Evolutionary conservation across 2,329 filamentous ascomycete species (phyloP), one percentile per base, ranked within the genome.

Genomic region (Penicillium rolfsii): DNA sequence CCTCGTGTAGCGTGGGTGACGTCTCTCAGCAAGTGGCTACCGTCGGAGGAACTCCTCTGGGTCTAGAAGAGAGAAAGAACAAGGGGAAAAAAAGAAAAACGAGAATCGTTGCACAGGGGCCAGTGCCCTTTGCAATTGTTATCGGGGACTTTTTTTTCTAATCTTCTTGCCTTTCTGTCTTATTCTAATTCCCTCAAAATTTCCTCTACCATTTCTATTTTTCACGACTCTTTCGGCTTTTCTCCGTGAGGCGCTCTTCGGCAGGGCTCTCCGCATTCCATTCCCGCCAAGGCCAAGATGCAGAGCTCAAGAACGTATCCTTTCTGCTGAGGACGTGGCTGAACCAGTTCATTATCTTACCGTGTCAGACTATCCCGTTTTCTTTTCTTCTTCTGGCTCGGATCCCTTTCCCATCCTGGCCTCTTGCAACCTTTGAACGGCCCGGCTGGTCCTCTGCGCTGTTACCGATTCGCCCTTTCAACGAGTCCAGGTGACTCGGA

Each of bases 221-320:
- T 19, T 8, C 4, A 2, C 30, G 8, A 33, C 8, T 40, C 35
- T 22, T 35, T 67, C 64, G 63, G 58, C 59, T 64, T 67, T 68
- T 63, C 56, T 64, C 69, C 68, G 65, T 64, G 71, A 73, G 73
- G 70, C 68, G 75, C 74, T 76, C 74, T 76, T 75, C 65, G 74
- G 73, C 67, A 78, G 76, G 70, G 74, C 73, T 73, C 74, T 76
- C 70, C 73, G 72, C 73, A 74, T 75, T 70, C 68, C 71, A 75
- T 74, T 69, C 69, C 66, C 73, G 67, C 69, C 70, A 71, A 72
- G 75, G 75, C 68, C 76, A 79, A 79, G 70, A 79, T 79, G 77
- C 77, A 77, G 72, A 75, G 71, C 76, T 74, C 74, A 75, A 77
- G 71, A 73, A 69, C 71, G 58, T 68, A 71, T 69, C 68, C 72